These are phyloP conservation scores for Ogataea saltuana DNA, from an alignment of 805 yeast genomes.

Conservation along the genomic window DNA sequence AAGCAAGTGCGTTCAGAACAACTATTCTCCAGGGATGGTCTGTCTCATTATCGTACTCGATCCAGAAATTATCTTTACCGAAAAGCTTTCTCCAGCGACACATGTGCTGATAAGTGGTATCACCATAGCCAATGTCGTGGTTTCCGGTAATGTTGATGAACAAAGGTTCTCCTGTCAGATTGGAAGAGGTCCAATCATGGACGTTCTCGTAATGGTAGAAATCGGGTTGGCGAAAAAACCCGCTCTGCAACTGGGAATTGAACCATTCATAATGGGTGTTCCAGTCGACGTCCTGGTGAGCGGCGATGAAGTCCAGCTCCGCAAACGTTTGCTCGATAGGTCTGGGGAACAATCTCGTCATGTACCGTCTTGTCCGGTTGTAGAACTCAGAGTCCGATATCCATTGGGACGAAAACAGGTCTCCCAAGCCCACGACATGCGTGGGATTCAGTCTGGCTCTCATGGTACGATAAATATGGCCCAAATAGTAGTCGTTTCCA, in stretches of 20 bases:
- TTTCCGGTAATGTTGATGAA: constrained; percentile 89
- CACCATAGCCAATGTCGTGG: constrained; percentile 97
- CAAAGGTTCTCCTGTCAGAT: constrained; percentile 53
- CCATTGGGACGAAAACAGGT: constrained; percentile 93
- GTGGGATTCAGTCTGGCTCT: constrained; percentile 64
- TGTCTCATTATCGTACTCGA: constrained; percentile 62
- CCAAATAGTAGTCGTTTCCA: constrained; percentile 88
- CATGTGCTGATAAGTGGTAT: constrained; percentile 89
- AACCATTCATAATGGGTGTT: constrained; percentile 40
- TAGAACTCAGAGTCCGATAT: constrained; percentile 83
- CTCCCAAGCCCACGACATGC: constrained; percentile 90
- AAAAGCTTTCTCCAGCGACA: constrained; percentile 70
- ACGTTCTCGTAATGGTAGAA: constrained; percentile 57
- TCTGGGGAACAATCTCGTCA: constrained; percentile 66
- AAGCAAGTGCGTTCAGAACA: constrained; percentile 76
- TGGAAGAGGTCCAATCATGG: constrained; percentile 58
- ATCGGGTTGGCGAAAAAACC: constrained; percentile 30
- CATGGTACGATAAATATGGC: constrained; percentile 77
- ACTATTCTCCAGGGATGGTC: constrained; percentile 84
- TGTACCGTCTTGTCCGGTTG: constrained; percentile 73
- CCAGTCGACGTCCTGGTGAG: constrained; percentile 62
- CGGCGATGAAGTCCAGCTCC: constrained; percentile 46
- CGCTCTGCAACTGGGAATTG: constrained; percentile 33
- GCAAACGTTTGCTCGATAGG: constrained; percentile 51
- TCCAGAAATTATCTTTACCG: constrained; percentile 84